Percentiles rank a stretch among this genome's conserved stretches.
phyloP scores from a whole-genome alignment of 1,139 yeast species.

The Zhuliangozyma parablackwelliae region DNA sequence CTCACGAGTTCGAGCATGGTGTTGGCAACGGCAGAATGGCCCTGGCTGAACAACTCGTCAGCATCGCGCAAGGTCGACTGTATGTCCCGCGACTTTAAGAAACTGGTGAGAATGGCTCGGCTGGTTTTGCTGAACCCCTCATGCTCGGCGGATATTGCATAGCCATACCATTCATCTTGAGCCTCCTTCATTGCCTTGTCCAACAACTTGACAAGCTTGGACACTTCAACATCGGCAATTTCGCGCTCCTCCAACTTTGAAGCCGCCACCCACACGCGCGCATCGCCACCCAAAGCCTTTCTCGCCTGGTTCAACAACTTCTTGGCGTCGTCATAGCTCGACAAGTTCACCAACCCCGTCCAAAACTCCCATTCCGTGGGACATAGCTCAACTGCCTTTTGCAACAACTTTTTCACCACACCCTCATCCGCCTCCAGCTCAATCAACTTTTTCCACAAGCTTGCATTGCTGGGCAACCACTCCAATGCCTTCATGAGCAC shows the following conservation, averaged over 20 bases:
- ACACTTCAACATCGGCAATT: slow-evolving; percentile 23
- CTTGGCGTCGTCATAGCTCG: slow-evolving; percentile 48
- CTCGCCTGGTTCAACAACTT: slow-evolving; percentile 56
- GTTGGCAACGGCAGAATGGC: slow-evolving; percentile 32
- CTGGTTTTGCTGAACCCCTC: slow-evolving; percentile 35
- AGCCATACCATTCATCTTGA: slow-evolving; percentile 41
- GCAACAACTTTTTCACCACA: slow-evolving; percentile 52
- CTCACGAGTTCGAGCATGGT: slow-evolving; percentile 48
- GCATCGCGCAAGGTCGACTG: slow-evolving; percentile 28
- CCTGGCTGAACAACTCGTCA: slow-evolving; percentile 21
- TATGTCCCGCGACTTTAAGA: slow-evolving; percentile 10
- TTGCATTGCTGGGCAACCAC: slow-evolving; percentile 40
- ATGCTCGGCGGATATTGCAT: slow-evolving; percentile 34
- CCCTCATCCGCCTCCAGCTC: slow-evolving; percentile 44
- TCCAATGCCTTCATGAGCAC: slow-evolving; percentile 62
- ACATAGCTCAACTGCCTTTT: slow-evolving; percentile 66
- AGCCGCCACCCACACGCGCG: slow-evolving; percentile 68
- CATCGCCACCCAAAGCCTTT: slow-evolving; percentile 46
- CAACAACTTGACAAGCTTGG: slow-evolving; percentile 41
- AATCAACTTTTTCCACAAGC: slow-evolving; percentile 53
- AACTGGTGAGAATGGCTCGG: slow-evolving; percentile 30
- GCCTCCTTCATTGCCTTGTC: slow-evolving; percentile 48
- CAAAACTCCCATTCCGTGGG: slow-evolving; percentile 67
- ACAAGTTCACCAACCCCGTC: slow-evolving; percentile 44
- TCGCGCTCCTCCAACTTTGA: slow-evolving; percentile 65